Conservation (phyloP, 2,329 filamentous ascomycete species). For the Neoascochyta sp. region DNA sequence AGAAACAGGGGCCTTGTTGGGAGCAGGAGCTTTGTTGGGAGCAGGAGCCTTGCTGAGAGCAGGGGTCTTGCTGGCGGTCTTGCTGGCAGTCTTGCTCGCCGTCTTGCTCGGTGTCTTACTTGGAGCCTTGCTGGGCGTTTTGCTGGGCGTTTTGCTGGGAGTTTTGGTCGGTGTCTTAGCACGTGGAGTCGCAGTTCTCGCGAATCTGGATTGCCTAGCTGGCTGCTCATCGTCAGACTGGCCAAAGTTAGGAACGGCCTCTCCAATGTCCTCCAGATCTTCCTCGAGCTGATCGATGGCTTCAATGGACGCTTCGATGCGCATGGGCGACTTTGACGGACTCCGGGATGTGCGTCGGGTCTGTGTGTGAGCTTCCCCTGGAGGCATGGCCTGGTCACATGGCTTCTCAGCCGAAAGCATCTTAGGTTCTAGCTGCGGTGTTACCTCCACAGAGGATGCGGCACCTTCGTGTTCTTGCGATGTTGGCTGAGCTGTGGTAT, state of each 20-base stretch:
- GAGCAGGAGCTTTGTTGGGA: not conserved
- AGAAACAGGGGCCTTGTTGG: not conserved
- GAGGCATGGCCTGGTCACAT: conserved; percentile 20
- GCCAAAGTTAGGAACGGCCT: conserved; percentile 37
- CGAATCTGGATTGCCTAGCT: conserved; percentile 17
- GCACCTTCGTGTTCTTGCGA: too few relatives aligned
- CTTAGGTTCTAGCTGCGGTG: conserved; percentile 28
- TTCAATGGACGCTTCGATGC: conserved; percentile 47
- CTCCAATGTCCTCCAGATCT: conserved; percentile 47
- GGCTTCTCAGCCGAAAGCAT: conserved; percentile 25
- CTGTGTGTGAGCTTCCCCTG: conserved; percentile 17
- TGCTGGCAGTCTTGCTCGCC: conserved; percentile 1
- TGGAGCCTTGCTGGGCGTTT: conserved; percentile 1
- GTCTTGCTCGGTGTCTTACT: conserved; percentile 1
- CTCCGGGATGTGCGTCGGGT: conserved; percentile 22
- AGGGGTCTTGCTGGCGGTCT: conserved; percentile 1
- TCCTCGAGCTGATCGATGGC: conserved; percentile 53
- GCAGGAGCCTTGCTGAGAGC: conserved; percentile 1
- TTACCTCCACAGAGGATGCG: conserved; percentile 18
- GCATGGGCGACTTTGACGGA: conserved; percentile 31
- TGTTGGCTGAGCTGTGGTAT: too few relatives aligned
- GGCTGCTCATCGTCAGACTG: conserved; percentile 31
- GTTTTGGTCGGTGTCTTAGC: conserved; percentile 5
- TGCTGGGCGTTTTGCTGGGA: conserved; percentile 8
- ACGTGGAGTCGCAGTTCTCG: conserved; percentile 6